Evolutionary conservation across 441 rosid species (phyloP).

Genomic region (Jatropha podagrica): DNA sequence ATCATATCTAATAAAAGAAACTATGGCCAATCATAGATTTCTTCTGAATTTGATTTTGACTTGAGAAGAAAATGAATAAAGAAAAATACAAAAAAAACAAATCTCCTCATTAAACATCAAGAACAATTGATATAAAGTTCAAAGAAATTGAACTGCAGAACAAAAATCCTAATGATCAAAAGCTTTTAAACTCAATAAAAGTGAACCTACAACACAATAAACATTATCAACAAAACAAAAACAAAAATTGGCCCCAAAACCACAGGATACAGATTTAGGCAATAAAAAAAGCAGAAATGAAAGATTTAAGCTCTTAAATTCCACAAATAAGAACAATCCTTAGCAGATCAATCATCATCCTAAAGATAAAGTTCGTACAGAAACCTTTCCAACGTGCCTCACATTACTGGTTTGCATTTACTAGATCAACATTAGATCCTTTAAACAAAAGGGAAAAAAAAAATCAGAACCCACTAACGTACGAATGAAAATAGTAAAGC

Average conservation of each 20-base stretch:
- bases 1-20: neutral
- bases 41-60: neutral
- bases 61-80: neutral
- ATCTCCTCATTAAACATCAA: neutral
- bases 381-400: no score
- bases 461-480: neutral
- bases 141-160: neutral
- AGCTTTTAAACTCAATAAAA: neutral
- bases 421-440: neutral
- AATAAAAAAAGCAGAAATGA: neutral
- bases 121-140: neutral
- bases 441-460: neutral
- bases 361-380: neutral
- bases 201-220: neutral
- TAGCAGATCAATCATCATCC: conserved; percentile 3
- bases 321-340: neutral
- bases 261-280: neutral
- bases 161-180: neutral
- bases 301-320: neutral
- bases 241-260: neutral
- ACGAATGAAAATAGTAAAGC: neutral
- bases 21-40: neutral
- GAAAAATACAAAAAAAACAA: neutral
- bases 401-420: neutral
- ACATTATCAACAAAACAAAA: neutral